Percentiles rank a stretch among this genome's conserved stretches.
These are phyloP conservation scores for Pyrus bretschneideri DNA, from an alignment of 306 rosid species.

Conservation along the genomic window DNA sequence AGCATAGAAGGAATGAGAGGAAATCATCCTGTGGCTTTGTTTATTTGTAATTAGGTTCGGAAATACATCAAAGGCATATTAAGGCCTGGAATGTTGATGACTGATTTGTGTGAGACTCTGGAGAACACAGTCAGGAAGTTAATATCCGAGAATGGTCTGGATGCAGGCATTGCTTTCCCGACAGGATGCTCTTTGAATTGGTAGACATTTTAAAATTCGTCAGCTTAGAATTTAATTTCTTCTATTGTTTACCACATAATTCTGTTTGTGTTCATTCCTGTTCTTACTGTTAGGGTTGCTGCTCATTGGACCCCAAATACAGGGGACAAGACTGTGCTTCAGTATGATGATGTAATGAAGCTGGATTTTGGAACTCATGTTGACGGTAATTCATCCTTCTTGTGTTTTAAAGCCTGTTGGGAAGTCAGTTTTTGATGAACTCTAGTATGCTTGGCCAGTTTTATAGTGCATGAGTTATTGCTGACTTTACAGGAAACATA, in stretches of 20 bases:
- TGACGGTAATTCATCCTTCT: constrained; percentile 54
- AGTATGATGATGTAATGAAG: constrained; percentile 94
- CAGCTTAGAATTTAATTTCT: background rate
- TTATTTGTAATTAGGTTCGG: constrained; percentile 57
- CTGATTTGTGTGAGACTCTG: constrained; percentile 86
- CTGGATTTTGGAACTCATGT: constrained; percentile 95
- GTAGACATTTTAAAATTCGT: constrained; percentile 25
- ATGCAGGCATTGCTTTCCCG: constrained; percentile 99
- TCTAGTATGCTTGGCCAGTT: constrained; percentile 2
- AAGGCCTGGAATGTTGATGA: constrained; percentile 96
- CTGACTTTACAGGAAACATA: constrained; percentile 54
- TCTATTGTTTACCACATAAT: background rate
- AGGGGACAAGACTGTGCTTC: constrained; percentile 90
- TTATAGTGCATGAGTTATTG: constrained; percentile 16
- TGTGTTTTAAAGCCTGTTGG: background rate
- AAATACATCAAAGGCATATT: constrained; percentile 69
- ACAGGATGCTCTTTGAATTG: constrained; percentile 97
- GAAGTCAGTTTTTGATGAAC: constrained; percentile 4
- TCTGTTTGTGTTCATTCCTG: constrained; percentile 12
- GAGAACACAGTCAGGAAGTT: constrained; percentile 86
- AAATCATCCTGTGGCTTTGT: constrained; percentile 11
- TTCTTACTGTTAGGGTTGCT: constrained; percentile 64
- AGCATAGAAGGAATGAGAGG: background rate
- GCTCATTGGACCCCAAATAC: constrained; percentile 99
- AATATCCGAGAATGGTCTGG: constrained; percentile 83